A percentile compares a stretch with the other conserved stretches of the same genome.
These are phyloP conservation scores for Chlorella sp. DNA, from an alignment of 139 green algal species.

Conservation along the genomic window DNA sequence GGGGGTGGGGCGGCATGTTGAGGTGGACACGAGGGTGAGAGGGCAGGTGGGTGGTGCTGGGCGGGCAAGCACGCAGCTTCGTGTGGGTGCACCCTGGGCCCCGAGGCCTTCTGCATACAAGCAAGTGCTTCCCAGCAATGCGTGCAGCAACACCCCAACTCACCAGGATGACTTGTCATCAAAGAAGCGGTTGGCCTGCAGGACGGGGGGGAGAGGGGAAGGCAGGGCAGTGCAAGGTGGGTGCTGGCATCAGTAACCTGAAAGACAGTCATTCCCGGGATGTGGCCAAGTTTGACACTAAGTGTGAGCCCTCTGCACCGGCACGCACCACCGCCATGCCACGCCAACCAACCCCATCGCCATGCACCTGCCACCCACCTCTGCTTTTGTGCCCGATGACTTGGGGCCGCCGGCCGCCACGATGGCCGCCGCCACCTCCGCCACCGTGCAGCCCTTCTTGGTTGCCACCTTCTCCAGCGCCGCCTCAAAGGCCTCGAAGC, in stretches of 20 bases:
- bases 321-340: too few species aligned
- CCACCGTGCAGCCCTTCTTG: not conserved
- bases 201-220: not conserved
- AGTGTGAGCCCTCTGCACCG: too few species aligned
- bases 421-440: not conserved
- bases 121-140: not conserved
- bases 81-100: too few species aligned
- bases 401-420: conserved; percentile 19
- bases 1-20: not conserved
- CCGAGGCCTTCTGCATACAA: not conserved
- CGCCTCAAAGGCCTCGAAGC: conserved; percentile 15
- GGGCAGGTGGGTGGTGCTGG: not conserved
- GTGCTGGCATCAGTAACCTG: too few species aligned
- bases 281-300: too few species aligned
- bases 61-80: not conserved
- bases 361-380: not conserved
- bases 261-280: too few species aligned
- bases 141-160: not conserved
- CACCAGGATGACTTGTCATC: conserved; percentile 20
- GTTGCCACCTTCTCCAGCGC: conserved; percentile 31
- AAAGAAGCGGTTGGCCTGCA: not conserved
- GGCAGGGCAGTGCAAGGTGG: not conserved
- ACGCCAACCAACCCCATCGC: too few species aligned
- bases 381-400: not conserved
- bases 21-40: not conserved